These are phyloP conservation scores for Basipetospora sp. DNA, from an alignment of 2,329 filamentous ascomycete genomes.

Conservation along the genomic window DNA sequence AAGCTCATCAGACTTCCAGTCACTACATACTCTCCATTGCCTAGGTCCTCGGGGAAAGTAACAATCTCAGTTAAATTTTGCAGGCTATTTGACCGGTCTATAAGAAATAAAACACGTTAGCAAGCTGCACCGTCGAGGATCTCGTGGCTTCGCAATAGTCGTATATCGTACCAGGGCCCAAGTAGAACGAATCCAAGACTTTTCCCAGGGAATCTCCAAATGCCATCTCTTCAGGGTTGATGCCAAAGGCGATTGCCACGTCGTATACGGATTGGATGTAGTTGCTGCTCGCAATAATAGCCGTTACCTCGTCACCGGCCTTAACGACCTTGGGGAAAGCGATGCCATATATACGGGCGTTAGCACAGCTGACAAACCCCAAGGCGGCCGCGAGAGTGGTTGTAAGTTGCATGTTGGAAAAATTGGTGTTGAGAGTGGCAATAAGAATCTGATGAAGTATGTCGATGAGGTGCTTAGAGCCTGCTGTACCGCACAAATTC, in stretches of 20 bases:
- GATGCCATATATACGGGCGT: conserved; percentile 29
- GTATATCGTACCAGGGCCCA: conserved; percentile 19
- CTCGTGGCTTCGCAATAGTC: background rate
- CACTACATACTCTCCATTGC: conserved; percentile 13
- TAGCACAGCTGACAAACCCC: conserved; percentile 13
- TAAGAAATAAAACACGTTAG: background rate
- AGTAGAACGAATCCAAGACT: conserved; percentile 17
- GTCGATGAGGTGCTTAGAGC: too few relatives aligned
- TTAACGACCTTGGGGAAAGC: conserved; percentile 25
- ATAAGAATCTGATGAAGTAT: too few relatives aligned
- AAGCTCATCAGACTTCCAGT: conserved; percentile 16
- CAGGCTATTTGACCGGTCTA: conserved; percentile 14
- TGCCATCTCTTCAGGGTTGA: conserved; percentile 11
- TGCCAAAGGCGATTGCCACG: conserved; percentile 29
- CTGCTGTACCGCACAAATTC: too few relatives aligned
- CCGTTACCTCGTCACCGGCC: conserved; percentile 22
- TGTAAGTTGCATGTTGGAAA: conserved; percentile 1
- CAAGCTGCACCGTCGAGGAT: background rate
- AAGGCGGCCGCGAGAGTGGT: conserved; percentile 9
- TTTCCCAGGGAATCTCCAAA: conserved; percentile 17
- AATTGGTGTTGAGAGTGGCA: too few relatives aligned
- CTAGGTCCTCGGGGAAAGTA: conserved; percentile 12
- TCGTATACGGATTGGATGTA: conserved; percentile 31
- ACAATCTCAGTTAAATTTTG: conserved; percentile 14
- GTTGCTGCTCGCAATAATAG: conserved; percentile 24